A percentile compares a stretch with the other conserved stretches of the same genome.
These are phyloP conservation scores for Sphagnum magellanicum DNA, from an alignment of 228 moss, liverwort and hornwort species.

Conservation along the genomic window DNA sequence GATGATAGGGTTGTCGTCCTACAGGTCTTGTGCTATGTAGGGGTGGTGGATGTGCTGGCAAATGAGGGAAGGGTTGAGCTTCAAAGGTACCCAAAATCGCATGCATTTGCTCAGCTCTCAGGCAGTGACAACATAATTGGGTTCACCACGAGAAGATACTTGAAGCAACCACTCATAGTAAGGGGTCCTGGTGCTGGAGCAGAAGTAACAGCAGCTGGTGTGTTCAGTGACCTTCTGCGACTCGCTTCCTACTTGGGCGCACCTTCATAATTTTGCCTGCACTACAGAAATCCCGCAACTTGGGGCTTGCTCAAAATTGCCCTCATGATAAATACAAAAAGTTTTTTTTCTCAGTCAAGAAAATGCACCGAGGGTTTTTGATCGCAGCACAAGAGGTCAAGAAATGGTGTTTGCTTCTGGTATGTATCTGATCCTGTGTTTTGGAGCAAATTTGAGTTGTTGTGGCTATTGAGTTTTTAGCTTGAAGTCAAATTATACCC, in stretches of 20 bases:
- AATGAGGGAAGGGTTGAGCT: constrained; percentile 78
- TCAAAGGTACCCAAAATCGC: constrained; percentile 45
- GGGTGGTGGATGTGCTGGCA: constrained; percentile 72
- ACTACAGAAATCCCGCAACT: too few species aligned
- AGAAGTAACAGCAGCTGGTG: constrained; percentile 91
- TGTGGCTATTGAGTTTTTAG: too few species aligned
- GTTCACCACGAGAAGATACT: constrained; percentile 77
- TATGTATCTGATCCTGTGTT: too few species aligned
- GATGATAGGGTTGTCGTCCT: background rate
- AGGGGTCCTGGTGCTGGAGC: constrained; percentile 93
- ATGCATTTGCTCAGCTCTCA: constrained; percentile 86
- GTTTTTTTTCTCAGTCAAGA: too few species aligned
- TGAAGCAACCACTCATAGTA: constrained; percentile 70
- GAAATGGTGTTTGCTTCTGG: too few species aligned
- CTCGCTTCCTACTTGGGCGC: constrained; percentile 87
- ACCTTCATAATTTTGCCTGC: constrained; percentile 21
- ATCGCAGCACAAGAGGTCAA: too few species aligned
- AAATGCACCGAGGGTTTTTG: too few species aligned
- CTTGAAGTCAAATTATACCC: too few species aligned
- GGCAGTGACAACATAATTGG: constrained; percentile 86
- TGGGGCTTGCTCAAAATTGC: too few species aligned
- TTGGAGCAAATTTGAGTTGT: too few species aligned
- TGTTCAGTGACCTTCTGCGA: constrained; percentile 79
- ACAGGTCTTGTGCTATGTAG: constrained; percentile 93
- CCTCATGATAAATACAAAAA: too few species aligned